Evolutionary conservation across 768 basidiomycete genomes (phyloP), one percentile per base, ranked within the genome.

Genomic region (Xerocomus brunneocitrinus): DNA sequence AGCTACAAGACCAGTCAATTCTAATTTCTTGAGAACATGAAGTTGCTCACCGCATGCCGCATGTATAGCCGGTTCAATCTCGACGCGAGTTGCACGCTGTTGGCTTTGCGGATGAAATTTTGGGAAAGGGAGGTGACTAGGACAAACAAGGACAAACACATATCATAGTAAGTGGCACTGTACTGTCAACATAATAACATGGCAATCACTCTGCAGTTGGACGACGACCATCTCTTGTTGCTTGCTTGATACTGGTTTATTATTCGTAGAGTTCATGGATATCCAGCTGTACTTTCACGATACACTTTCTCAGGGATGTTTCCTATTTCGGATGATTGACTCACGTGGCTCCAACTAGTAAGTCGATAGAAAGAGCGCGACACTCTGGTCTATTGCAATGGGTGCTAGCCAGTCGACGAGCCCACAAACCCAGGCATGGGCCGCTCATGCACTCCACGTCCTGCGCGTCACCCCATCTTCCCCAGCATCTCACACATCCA

Each of bases 381-480:
- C 13, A 16, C 5, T 10, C 35, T 36, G n/a, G 30, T 16, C 31
- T 9, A 19, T 16, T 44, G 43, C 39, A 13, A 90, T 90, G 88
- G 88, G 88, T 55, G 87, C 88, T 38, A 77, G 82, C 43, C 87
- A 89, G 67, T 89, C 87, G 43, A 80, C 78, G 22, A 76, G 76
- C 38, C 68, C 78, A 35, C 67, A 63, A 53, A 32, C 40, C 5
- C 55, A 63, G 53, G 34, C 67, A 42, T 61, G 19, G 19, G 19
- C 19, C 19, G 19, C 63, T 6, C 83, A 79, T 55, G 91, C 84
- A 2, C 73, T 97, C 9, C 94, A 98, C 66, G 88, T 94, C 57
- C 75, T 97, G 52, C 84, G 94, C 50, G 93, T 97, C 30, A 92
- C 91, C 2, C 88, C 92, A 2, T 79, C 80, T 5, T 94, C 91